Evolutionary conservation across 345 rosid genomes (phyloP), one percentile per base, ranked within the genome.

Genomic region (Salix suchowensis): DNA sequence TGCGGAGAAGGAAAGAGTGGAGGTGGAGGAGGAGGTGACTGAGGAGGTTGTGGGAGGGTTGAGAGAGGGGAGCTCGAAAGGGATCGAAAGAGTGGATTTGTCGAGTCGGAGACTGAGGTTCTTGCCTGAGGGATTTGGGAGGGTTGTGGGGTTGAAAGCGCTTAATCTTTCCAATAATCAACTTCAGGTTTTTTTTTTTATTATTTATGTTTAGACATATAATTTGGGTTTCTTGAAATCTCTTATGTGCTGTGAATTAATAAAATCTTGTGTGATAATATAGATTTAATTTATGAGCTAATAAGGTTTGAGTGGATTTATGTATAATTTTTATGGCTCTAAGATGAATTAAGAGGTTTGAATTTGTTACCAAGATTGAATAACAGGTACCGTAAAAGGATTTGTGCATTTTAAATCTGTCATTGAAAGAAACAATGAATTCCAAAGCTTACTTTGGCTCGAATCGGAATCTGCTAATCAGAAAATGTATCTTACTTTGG

Each of bases 41-140:
- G 90, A 81, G 74, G 97, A 89, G 80, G 95, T 93, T 60, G 86
- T 89, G 9, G 90, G 87, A 48, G 78, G 89, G 58, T 84, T 93
- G 60, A 86, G 83, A 61, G 88, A 88, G 58, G 92, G 91, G n/a
- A 65, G 77, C 8, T 91, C 80, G 67, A 86, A 76, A 39, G 88
- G 80, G 16, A 24, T 96, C 81, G 94, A 93, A 40, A 81, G 77
- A n/a, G 86, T 93, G 70, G 93, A 96, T 79, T 88, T 96, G 83
- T 88, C 93, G 2, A 84, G 83, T 36, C 71, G 89, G 82, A 84
- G 79, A 65, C 28, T 96, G 78, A 87, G 84, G 72, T 32, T 88
- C 54, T 81, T 96, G 72, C 98, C 98, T 0, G 99, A 93, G 86
- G 97, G 94, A 1, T 93, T 93, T 62, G 97, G 98, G 23, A 83